Conservation (phyloP, 2,329 filamentous ascomycete genomes). For the Parastagonospora avenae region DNA sequence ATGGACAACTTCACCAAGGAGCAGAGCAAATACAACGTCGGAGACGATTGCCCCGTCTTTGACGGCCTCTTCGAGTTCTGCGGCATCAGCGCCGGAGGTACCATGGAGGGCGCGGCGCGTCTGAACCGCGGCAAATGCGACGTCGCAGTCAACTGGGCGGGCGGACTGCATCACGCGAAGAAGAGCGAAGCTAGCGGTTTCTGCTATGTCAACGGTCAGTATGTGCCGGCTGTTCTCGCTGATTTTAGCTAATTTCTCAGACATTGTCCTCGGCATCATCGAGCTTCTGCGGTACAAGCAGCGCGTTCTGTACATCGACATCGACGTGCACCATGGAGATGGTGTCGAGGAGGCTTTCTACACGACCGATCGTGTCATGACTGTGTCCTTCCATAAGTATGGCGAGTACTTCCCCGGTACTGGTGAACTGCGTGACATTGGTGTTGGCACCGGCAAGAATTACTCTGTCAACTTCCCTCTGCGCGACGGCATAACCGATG, state of each 20-base stretch:
- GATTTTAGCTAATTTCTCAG: slow-evolving; percentile 49
- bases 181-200: slow-evolving; percentile 93
- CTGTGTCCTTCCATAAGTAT: slow-evolving; percentile 74
- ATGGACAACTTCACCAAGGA: slow-evolving; percentile 94
- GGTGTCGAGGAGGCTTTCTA: slow-evolving; percentile 75
- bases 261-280: slow-evolving; percentile 92
- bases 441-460: slow-evolving; percentile 69
- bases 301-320: slow-evolving; percentile 92
- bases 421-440: slow-evolving; percentile 70
- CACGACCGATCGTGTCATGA: slow-evolving; percentile 74
- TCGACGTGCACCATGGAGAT: slow-evolving; percentile 90
- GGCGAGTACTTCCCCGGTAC: slow-evolving; percentile 75
- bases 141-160: slow-evolving; percentile 72
- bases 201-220: slow-evolving; percentile 84
- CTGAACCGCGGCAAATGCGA: slow-evolving; percentile 72
- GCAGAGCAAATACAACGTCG: slow-evolving; percentile 77
- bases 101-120: slow-evolving; percentile 72
- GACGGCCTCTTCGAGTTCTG: slow-evolving; percentile 74
- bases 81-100: slow-evolving; percentile 71
- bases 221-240: not conserved
- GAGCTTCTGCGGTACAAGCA: slow-evolving; percentile 83
- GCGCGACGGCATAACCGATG: slow-evolving; percentile 71
- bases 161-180: slow-evolving; percentile 94
- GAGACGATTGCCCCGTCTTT: slow-evolving; percentile 68
- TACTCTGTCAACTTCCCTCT: slow-evolving; percentile 73